Percentiles rank a stretch among this genome's conserved stretches.
These are phyloP conservation scores for Eucalyptus rudis DNA, from an alignment of 345 rosid species.

Conservation along the genomic window DNA sequence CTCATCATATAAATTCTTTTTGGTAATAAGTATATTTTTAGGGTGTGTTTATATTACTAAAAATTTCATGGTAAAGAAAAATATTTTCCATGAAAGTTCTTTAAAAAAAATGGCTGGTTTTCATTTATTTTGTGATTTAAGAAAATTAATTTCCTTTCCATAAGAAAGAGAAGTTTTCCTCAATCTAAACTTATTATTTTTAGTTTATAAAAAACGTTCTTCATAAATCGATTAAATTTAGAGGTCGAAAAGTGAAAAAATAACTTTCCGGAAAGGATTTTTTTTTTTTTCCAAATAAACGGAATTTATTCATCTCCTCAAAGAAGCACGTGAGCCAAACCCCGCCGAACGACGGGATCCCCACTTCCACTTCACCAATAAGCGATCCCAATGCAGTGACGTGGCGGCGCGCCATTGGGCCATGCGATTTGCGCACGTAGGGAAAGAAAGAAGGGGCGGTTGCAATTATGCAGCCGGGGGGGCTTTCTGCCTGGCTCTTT, in stretches of 20 bases:
- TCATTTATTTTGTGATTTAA: neutral
- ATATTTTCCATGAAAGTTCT: neutral
- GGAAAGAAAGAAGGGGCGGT: neutral
- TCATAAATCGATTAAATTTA: neutral
- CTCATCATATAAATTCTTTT: neutral
- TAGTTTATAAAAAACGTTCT: rapidly evolving
- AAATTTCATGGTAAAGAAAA: neutral
- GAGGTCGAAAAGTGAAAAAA: neutral
- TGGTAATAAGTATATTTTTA: neutral
- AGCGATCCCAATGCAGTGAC: neutral
- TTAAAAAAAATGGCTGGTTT: neutral
- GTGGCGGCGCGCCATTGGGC: neutral
- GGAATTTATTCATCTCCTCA: neutral
- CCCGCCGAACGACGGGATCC: neutral
- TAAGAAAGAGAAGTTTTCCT: neutral
- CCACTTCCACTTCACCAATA: neutral
- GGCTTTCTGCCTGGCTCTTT: neutral
- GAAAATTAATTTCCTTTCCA: neutral
- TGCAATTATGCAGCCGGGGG: neutral
- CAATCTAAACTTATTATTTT: no score
- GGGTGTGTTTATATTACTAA: neutral
- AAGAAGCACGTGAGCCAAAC: no score
- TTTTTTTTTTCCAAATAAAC: neutral
- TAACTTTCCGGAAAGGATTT: neutral
- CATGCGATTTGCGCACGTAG: neutral